These are phyloP conservation scores for Microdochium nivale DNA, from an alignment of 2,329 filamentous ascomycete species.

Conservation along the genomic window DNA sequence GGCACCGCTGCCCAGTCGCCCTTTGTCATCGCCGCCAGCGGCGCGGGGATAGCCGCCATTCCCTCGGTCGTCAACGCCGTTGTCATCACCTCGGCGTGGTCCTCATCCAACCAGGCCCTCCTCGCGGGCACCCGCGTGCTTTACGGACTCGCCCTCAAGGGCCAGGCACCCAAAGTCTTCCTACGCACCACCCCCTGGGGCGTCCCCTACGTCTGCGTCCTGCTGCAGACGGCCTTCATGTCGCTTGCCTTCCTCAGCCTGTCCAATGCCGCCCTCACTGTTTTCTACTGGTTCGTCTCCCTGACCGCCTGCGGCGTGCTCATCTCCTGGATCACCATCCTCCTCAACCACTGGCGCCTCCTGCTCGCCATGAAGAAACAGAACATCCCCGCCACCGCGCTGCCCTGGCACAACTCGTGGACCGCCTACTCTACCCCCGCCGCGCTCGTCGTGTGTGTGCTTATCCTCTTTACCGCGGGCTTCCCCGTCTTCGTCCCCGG, in stretches of 20 bases:
- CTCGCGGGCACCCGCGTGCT: conserved; percentile 50
- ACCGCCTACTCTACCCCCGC: conserved; percentile 54
- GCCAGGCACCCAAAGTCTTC: conserved; percentile 49
- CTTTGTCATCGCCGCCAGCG: conserved; percentile 63
- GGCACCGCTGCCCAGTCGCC: conserved; percentile 43
- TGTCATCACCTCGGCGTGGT: conserved; percentile 64
- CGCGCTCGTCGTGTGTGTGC: conserved; percentile 49
- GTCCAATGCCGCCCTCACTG: conserved; percentile 47
- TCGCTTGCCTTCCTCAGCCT: conserved; percentile 50
- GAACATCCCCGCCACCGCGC: conserved; percentile 33
- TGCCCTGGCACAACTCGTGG: conserved; percentile 58
- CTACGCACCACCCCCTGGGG: conserved; percentile 40
- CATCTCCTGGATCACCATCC: conserved; percentile 52
- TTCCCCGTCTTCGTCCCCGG: conserved; percentile 55
- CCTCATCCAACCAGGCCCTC: conserved; percentile 59
- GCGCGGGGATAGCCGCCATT: conserved; percentile 58
- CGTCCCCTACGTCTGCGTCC: conserved; percentile 48
- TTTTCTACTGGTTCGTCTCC: conserved; percentile 58
- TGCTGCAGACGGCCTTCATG: conserved; percentile 45
- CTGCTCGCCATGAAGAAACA: conserved; percentile 45
- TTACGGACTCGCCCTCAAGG: conserved; percentile 50
- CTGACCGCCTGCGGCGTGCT: conserved; percentile 55
- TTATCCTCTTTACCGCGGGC: conserved; percentile 63
- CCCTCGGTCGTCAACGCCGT: conserved; percentile 70
- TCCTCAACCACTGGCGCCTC: conserved; percentile 52